A percentile compares a stretch with the other conserved stretches of the same genome.
Evolutionary conservation across 805 yeast species (phyloP).

Genomic region (Spathaspora sp.): DNA sequence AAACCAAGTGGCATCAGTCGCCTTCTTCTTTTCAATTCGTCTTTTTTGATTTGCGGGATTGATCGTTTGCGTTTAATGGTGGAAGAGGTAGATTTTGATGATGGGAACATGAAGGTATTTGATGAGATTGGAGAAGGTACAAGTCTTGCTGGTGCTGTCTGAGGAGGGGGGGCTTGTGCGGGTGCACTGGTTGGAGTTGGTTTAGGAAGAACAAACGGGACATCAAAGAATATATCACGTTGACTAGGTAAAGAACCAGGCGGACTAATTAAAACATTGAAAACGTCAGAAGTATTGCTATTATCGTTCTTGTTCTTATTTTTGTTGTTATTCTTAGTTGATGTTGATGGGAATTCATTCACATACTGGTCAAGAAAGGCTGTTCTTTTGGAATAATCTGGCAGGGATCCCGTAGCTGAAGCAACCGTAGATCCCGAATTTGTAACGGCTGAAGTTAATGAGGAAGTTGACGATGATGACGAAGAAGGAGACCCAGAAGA

Average conservation of each 20-base stretch:
- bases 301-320: not conserved
- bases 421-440: not conserved
- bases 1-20: not conserved
- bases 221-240: not conserved
- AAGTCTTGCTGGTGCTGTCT: not conserved
- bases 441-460: not conserved
- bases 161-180: not conserved
- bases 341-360: not conserved
- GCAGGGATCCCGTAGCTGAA: not conserved
- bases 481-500: not conserved
- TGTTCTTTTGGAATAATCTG: not conserved
- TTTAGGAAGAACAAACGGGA: not conserved
- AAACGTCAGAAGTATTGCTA: not conserved
- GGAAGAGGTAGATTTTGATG: not conserved
- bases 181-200: not conserved
- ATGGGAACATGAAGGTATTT: not conserved
- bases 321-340: too few species aligned
- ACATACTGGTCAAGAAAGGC: not conserved
- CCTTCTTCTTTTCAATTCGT: not conserved
- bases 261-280: not conserved
- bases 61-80: not conserved
- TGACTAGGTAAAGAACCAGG: not conserved
- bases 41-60: not conserved
- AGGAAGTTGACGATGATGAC: not conserved
- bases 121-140: not conserved